Evolutionary conservation across 2,329 filamentous ascomycete species (phyloP), one percentile per base, ranked within the genome.

Genomic region (Drechslerella dactyloides): DNA sequence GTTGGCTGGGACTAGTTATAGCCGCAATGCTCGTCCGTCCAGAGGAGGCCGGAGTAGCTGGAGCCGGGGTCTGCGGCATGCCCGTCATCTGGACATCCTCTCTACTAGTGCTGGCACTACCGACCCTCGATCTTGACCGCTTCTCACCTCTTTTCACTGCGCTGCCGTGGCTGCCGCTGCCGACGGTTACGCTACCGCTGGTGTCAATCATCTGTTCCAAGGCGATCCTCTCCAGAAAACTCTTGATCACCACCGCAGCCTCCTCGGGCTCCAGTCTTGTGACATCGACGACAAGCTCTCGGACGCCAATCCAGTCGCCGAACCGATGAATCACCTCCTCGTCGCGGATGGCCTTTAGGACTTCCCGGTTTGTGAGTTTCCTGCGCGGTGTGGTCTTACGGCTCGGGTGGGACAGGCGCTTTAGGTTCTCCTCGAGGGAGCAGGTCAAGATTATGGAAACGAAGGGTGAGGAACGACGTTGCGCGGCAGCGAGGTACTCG

Each of bases 401-500:
- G 40, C 51, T 59, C 1, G 69, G 69, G 40, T 66, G 57, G 2
- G 69, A 66, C 15, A 73, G 15, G n/a, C 69, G 56, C 40, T 62
- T 73, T n/a, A 75, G 27, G 40, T 78, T 78, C 61, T 78, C 78
- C 11, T 75, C 74, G 30, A 75, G 52, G 2, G 63, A 59, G 52
- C 77, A 79, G n/a, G 65, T 73, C 24, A 79, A 50, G 24, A 78
- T 74, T 17, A 79, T 69, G 10, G 78, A 76, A 15, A 78, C 55
- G 46, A 79, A 78, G 4, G 73, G 75, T 6, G 75, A 74, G 0
- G 59, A 66, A 2, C 75, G 72, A 17, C 53, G 63, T 17, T 61
- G 64, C 1, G 78, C 75, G 0, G 77, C 76, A 7, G 64, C 58
- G 23, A 74, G 63, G 53, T 77, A 76, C 44, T 76, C 75, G 59